Base-by-base conservation (phyloP, 176 grass and related monocot genomes). In the Chloris gayana region DNA sequence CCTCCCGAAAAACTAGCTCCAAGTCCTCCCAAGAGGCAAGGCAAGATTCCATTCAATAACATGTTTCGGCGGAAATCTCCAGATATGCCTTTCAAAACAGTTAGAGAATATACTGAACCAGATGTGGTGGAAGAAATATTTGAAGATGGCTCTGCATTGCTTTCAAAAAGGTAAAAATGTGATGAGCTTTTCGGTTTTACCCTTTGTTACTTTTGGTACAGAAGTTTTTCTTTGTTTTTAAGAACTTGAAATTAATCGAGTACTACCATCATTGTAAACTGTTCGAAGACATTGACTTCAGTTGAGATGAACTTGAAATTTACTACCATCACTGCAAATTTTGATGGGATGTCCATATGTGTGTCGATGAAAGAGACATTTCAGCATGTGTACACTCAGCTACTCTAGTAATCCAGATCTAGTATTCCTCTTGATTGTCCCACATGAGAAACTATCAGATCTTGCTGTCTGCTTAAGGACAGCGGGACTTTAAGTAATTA, bases 111-210 rank as follows among this genome's bases (percentile, higher is more conserved):
- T 64, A 70, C 84, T 35, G 92, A 95, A 75, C 87, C 90, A 0
- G 96, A 95, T 85, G 86, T 93, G 61, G 96, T 99, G 73, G 93
- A 99, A 81, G 96, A 99, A 91, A 85, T 99, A 79, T 99, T 95
- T 82, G 96, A 96, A 85, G 93, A 99, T 39, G 96, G 93, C 39
- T 93, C 92, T 63, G 90, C 96, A 14, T 53, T 83, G 82, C 79
- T 95, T 77, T 85, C 88, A 33, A 81, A 82, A 86, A 92, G 93
- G 93, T 99, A 86, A 62, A 6, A 1, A 1, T 69, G 7, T 26
- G 50, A 50, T 14, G 14, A 85, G 14, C 9, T 60, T 78, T 26
- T 29, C 41, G 71, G 24, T 54, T 37, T 53, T 70, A 49, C 14
- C 29, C 19, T 66, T 57, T 53, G 0, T n/a, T 85, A 64, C 44